These are phyloP conservation scores for Psophocarpus tetragonolobus DNA, from an alignment of 306 rosid species.

Conservation along the genomic window DNA sequence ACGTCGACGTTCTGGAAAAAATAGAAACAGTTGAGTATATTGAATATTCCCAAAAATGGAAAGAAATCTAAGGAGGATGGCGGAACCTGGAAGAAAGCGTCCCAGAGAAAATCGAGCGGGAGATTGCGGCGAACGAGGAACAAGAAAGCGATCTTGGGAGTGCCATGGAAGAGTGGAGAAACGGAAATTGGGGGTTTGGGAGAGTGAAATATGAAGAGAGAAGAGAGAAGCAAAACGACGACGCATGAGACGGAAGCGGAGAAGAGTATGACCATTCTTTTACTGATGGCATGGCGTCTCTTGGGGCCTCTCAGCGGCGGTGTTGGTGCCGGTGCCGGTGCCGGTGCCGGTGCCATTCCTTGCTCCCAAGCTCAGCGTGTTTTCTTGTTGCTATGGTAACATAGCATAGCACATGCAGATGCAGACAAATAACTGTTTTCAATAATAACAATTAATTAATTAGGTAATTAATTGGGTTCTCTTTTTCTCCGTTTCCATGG, in stretches of 20 bases:
- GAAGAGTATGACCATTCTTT: slow-evolving; percentile 57
- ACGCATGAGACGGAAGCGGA: slow-evolving; percentile 54
- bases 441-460: too few relatives aligned
- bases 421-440: neutral
- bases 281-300: slow-evolving; percentile 56
- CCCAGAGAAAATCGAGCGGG: slow-evolving; percentile 98
- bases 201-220: slow-evolving; percentile 59
- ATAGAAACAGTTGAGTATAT: neutral
- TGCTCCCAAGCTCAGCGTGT: neutral
- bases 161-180: slow-evolving; percentile 49
- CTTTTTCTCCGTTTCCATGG: neutral
- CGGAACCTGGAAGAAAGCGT: slow-evolving; percentile 71
- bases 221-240: slow-evolving; percentile 31
- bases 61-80: neutral
- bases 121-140: slow-evolving; percentile 79
- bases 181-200: slow-evolving; percentile 32
- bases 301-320: slow-evolving; percentile 48
- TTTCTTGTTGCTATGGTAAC: neutral
- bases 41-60: neutral
- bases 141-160: slow-evolving; percentile 84
- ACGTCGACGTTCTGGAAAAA: slow-evolving; percentile 52
- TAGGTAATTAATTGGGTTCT: neutral
- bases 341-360: slow-evolving; percentile 28
- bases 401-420: neutral
- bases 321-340: too few relatives aligned